Conservation (phyloP, 768 basidiomycete genomes). For the Trametes sanguinea region DNA sequence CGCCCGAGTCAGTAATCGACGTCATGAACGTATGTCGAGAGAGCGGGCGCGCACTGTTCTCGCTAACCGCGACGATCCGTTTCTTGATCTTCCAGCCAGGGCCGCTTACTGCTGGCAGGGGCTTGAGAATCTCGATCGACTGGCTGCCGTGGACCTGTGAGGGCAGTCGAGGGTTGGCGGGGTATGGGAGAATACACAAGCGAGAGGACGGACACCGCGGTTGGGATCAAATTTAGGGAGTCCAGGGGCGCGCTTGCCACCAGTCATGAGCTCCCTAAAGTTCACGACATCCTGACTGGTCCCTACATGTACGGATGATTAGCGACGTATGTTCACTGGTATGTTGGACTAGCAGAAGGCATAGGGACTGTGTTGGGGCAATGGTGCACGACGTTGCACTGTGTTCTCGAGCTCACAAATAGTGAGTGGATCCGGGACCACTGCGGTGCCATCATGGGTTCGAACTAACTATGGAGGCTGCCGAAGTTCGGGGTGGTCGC, state of each 20-base stretch:
- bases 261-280: slow-evolving; percentile 55
- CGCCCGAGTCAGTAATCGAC: not conserved
- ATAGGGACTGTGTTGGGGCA: no score
- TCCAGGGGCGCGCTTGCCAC: slow-evolving; percentile 50
- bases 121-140: slow-evolving; percentile 76
- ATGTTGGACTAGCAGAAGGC: no score
- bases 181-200: not conserved
- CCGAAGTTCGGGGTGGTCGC: no score
- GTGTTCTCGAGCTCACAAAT: no score
- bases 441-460: no score
- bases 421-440: no score
- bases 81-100: slow-evolving; percentile 75
- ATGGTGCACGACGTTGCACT: no score
- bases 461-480: no score
- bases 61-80: slow-evolving; percentile 67
- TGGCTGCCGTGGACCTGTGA: slow-evolving; percentile 76
- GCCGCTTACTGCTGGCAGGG: slow-evolving; percentile 75
- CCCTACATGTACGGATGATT: slow-evolving; percentile 35
- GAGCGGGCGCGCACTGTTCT: slow-evolving; percentile 66
- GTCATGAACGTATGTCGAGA: not conserved
- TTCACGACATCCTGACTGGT: slow-evolving; percentile 65
- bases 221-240: slow-evolving; percentile 72
- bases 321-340: not conserved
- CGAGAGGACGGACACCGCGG: slow-evolving; percentile 53
- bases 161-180: not conserved